Conservation (phyloP, 164 flowering plant genomes). For the Magnolia changhungtana region DNA sequence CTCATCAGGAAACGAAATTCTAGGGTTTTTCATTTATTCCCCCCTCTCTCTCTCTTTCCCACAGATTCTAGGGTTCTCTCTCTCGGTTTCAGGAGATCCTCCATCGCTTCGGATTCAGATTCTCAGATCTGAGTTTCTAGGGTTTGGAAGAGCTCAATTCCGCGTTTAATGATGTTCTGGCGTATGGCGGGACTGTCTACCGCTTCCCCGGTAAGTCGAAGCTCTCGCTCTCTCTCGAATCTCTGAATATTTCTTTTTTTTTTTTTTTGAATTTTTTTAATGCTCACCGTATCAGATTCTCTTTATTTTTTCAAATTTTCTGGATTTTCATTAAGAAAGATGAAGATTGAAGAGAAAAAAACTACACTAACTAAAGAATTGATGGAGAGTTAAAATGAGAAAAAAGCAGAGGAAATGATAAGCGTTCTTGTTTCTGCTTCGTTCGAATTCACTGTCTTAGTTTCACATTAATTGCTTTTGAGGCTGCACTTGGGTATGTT, state of each 20-base stretch:
- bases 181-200: conserved; percentile 92
- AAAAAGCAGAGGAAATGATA: neutral
- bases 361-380: no score
- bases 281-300: neutral
- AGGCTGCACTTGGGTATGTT: no score
- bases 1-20: conserved; percentile 1
- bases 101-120: neutral
- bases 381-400: neutral
- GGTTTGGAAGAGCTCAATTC: conserved; percentile 12
- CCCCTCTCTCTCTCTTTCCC: no score
- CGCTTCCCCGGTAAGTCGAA: conserved; percentile 72
- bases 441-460: neutral
- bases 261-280: neutral
- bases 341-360: no score
- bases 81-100: conserved; percentile 1
- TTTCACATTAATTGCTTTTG: no score
- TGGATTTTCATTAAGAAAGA: no score
- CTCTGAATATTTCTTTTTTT: neutral
- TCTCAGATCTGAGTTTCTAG: conserved; percentile 22
- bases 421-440: neutral
- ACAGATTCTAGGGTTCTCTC: no score
- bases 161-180: conserved; percentile 69
- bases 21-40: neutral
- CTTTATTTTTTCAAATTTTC: neutral
- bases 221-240: conserved; percentile 6